These are phyloP conservation scores for Nakazawaea ishiwadae DNA, from an alignment of 805 yeast genomes.

Conservation along the genomic window DNA sequence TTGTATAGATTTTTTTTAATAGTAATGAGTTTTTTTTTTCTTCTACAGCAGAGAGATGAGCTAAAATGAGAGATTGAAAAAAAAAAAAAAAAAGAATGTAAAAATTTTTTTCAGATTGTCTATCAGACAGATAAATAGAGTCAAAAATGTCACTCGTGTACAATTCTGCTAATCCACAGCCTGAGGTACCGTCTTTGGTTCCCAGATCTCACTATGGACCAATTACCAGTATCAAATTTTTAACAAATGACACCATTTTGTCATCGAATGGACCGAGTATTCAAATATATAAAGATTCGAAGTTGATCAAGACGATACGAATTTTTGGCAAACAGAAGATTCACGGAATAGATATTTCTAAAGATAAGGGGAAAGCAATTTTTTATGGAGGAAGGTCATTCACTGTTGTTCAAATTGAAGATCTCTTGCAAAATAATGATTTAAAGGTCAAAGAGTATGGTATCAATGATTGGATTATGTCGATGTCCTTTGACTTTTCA, in stretches of 20 bases:
- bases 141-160: conserved; percentile 6
- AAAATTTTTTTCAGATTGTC: conserved; percentile 1
- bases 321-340: conserved; percentile 73
- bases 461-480: conserved; percentile 76
- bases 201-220: conserved; percentile 53
- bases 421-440: conserved; percentile 21
- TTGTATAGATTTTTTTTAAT: not conserved
- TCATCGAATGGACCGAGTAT: conserved; percentile 74
- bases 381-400: conserved; percentile 76
- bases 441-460: conserved; percentile 36
- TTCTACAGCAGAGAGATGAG: not conserved
- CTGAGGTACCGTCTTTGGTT: not conserved
- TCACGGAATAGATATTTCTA: conserved; percentile 58
- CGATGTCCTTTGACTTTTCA: conserved; percentile 45
- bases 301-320: conserved; percentile 33
- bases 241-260: conserved; percentile 31
- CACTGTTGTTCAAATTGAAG: conserved; percentile 31
- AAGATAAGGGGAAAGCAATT: conserved; percentile 27
- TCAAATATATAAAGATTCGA: conserved; percentile 44
- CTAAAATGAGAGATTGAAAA: not conserved
- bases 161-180: conserved; percentile 1
- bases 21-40: not conserved
- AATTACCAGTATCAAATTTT: conserved; percentile 55
- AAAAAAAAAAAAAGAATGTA: not conserved
- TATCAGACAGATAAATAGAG: not conserved